Evolutionary conservation across 2,329 filamentous ascomycete genomes (phyloP), one percentile per base, ranked within the genome.

Genomic region (Penicillium olsonii): DNA sequence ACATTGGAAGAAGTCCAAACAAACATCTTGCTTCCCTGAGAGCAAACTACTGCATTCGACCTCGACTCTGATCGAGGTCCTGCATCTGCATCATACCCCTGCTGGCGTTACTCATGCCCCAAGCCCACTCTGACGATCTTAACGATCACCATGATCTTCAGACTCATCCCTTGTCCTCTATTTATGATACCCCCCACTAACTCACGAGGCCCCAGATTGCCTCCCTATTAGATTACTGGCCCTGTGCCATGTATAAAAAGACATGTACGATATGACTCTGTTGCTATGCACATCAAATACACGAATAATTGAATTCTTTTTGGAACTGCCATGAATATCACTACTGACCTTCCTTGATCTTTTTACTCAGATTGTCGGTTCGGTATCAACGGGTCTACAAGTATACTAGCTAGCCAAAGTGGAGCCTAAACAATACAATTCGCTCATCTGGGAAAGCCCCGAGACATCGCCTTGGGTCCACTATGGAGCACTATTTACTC

Each of bases 1-100:
- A 65, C 59, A 2, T 59, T 69, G 58, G 61, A 68, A 24, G 66
- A 68, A 37, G 55, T 68, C 10, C 65, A 66, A 34, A 63, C 66
- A 2, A 64, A 65, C 31, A 66, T 68, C 34, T 61, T 68, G 11
- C 54, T 68, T 22, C 66, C 66, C 4, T 68, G 35, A 61, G 24
- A 5, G 10, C 7, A 6, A 3, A 31, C 14, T 31, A 6, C 29
- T n/a, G 12, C 29, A 31, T 31, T 31, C n/a, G 7, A 14, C 12
- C n/a, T n/a, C 12, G n/a, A n/a, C 12, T n/a, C n/a, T 31, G 22
- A 8, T 24, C 22, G 8, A 24, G 8, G 22, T 31, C 29, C 11
- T n/a, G 29, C 11, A 31, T 31, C 12, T n/a, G 3, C n/a, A 14
- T 6, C 12, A 4, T n/a, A 4, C 11, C 29, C n/a, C 29, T 8